These are phyloP conservation scores for Tetrahymena elliotti DNA, from an alignment of 73 alveolate species.

Conservation along the genomic window DNA sequence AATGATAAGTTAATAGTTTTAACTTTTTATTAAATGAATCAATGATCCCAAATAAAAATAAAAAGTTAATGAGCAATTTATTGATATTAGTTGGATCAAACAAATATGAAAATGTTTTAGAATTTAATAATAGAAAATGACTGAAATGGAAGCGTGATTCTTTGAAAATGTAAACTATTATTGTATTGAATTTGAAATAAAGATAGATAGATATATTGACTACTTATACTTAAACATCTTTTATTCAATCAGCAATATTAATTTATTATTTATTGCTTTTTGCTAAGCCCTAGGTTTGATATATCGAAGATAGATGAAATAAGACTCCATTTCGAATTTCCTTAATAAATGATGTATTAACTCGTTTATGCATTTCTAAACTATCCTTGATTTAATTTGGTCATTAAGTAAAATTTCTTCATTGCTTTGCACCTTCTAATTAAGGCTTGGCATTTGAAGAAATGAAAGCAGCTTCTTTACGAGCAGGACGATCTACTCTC, in stretches of 20 bases:
- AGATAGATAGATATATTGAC: neutral
- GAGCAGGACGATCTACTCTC: conserved; percentile 12
- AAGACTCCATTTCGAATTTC: neutral
- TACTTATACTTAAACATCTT: neutral
- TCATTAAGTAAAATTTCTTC: neutral
- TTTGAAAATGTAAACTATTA: neutral
- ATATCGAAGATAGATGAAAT: neutral
- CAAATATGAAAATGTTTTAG: neutral
- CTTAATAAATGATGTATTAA: neutral
- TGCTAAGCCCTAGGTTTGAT: neutral
- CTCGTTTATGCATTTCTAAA: neutral
- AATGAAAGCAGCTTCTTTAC: conserved; percentile 33
- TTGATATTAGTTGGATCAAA: neutral
- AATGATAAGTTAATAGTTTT: too few relatives aligned
- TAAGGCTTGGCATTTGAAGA: neutral
- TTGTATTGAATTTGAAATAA: neutral
- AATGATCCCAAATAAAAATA: too few relatives aligned
- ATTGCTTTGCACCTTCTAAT: neutral
- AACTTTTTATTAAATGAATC: too few relatives aligned
- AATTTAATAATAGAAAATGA: neutral
- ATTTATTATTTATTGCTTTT: neutral
- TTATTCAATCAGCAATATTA: neutral
- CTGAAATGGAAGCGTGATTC: neutral
- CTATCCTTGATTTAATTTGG: neutral
- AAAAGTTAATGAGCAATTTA: too few relatives aligned